Evolutionary conservation across 2,329 filamentous ascomycete genomes (phyloP), one percentile per base, ranked within the genome.

Genomic region (Aspergillus sclerotialis): DNA sequence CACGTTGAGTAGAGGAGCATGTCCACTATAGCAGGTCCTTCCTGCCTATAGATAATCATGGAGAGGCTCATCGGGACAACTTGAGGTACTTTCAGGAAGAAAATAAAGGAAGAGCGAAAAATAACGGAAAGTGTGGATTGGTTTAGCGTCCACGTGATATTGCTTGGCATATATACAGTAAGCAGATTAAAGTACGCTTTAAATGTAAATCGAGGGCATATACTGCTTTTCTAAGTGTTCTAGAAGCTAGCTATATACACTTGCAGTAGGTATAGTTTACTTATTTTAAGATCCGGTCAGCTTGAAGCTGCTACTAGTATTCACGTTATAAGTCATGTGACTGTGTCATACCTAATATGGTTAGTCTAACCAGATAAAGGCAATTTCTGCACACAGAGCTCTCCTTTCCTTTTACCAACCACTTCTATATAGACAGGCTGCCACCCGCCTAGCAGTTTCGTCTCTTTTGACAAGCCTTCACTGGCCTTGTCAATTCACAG

Each of bases 381-480:
- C 28, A 35, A 43, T 39, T 46, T 52, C 37, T 30, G 28, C 37
- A 37, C 13, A 14, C 37, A 17, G 9, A 17, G n/a, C 18, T 24
- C 19, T 16, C 26, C 27, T 39, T 52, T 46, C 41, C 45, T 39
- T 44, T 47, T 35, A 44, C 25, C 46, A 58, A 53, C 56, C 62
- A 64, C 63, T 61, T 57, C 54, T 43, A 58, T 60, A 63, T 48
- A 54, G 60, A 50, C 55, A 52, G 47, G 43, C 50, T 64, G 56
- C 54, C 37, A 38, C 45, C 14, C 33, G 21, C 35, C 33, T 37
- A 45, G 44, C 57, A 55, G 50, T 45, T 38, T 44, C 48, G 57
- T 49, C 47, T 51, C 29, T 45, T 45, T 38, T 33, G 42, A 51
- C 39, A 42, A 45, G 40, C 53, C 60, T 63, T 63, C 58, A 62